These are phyloP conservation scores for Leccinum solheimii DNA, from an alignment of 1,284 basidiomycete genomes.

Conservation along the genomic window DNA sequence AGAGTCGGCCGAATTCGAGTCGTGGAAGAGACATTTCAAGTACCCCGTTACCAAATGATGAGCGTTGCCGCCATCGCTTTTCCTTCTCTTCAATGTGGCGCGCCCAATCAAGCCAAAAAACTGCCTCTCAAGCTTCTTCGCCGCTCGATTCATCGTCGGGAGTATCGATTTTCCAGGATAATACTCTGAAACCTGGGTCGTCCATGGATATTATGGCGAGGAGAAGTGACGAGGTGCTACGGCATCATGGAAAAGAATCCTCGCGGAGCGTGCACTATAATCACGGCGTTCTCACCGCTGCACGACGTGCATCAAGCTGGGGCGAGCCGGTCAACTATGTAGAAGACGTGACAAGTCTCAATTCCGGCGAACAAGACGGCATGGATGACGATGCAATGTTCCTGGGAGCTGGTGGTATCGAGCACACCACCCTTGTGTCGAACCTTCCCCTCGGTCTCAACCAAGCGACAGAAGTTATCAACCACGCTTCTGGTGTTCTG, in stretches of 20 bases:
- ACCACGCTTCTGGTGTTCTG: constrained; percentile 25
- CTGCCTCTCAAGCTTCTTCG: constrained; percentile 30
- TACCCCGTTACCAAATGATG: constrained; percentile 22
- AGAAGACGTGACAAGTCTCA: constrained; percentile 54
- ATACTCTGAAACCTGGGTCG: constrained; percentile 17
- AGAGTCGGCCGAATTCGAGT: constrained; percentile 29
- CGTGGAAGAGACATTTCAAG: constrained; percentile 22
- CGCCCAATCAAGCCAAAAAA: constrained; percentile 21
- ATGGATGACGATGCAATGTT: constrained; percentile 47
- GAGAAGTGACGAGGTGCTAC: constrained; percentile 38
- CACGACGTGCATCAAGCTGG: constrained; percentile 66
- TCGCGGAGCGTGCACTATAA: constrained; percentile 31
- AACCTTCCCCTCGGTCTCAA: constrained; percentile 38
- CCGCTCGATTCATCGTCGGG: constrained; percentile 33
- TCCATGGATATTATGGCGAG: constrained; percentile 28
- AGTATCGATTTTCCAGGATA: constrained; percentile 27
- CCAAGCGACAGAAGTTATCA: constrained; percentile 30
- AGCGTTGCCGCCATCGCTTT: constrained; percentile 30
- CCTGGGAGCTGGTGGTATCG: constrained; percentile 55
- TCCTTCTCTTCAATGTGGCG: constrained; percentile 33
- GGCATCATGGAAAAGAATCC: constrained; percentile 25
- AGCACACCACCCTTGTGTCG: constrained; percentile 42
- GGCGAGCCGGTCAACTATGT: constrained; percentile 46
- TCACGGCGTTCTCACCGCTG: constrained; percentile 38
- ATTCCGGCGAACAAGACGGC: constrained; percentile 49